Percentiles rank a stretch among this genome's conserved stretches.
Conservation (phyloP, 2,329 filamentous ascomycete species). For the Ambrosiella xylebori region DNA sequence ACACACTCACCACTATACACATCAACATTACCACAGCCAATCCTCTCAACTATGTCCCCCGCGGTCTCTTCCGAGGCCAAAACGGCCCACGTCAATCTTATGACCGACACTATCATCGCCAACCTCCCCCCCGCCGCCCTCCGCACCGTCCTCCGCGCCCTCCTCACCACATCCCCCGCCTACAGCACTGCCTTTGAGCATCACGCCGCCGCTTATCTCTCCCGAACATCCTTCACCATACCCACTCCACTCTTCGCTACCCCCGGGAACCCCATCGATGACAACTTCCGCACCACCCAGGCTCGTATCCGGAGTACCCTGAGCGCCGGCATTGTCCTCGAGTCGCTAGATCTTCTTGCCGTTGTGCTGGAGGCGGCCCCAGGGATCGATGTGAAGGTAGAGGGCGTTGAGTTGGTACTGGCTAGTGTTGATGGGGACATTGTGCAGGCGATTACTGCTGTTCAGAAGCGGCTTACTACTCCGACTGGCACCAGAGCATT, state of each 20-base stretch:
- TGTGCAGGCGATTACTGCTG: slow-evolving; percentile 21
- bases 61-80: slow-evolving; percentile 13
- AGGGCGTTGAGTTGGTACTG: slow-evolving; percentile 5
- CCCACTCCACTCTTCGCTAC: slow-evolving; percentile 1
- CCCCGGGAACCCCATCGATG: slow-evolving; percentile 5
- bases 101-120: slow-evolving; percentile 29
- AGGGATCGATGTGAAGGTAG: background rate
- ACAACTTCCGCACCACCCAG: slow-evolving; percentile 12
- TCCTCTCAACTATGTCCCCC: background rate
- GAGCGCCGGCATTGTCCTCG: slow-evolving; percentile 16
- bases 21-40: background rate
- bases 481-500: slow-evolving; percentile 15
- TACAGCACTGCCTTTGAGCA: slow-evolving; percentile 21
- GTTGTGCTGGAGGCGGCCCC: slow-evolving; percentile 11
- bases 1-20: background rate
- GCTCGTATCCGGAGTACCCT: slow-evolving; percentile 17
- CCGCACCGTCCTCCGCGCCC: slow-evolving; percentile 21
- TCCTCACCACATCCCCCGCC: slow-evolving; percentile 16
- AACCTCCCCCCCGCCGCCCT: slow-evolving; percentile 25
- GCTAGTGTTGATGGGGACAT: slow-evolving; percentile 19
- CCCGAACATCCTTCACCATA: slow-evolving; percentile 13
- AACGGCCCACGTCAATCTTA: slow-evolving; percentile 29
- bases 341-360: slow-evolving; percentile 14
- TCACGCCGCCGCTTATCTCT: slow-evolving; percentile 18
- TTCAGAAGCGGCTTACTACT: slow-evolving; percentile 19